Conservation (phyloP, 306 rosid species). For the Amphicarpaea edgeworthii region DNA sequence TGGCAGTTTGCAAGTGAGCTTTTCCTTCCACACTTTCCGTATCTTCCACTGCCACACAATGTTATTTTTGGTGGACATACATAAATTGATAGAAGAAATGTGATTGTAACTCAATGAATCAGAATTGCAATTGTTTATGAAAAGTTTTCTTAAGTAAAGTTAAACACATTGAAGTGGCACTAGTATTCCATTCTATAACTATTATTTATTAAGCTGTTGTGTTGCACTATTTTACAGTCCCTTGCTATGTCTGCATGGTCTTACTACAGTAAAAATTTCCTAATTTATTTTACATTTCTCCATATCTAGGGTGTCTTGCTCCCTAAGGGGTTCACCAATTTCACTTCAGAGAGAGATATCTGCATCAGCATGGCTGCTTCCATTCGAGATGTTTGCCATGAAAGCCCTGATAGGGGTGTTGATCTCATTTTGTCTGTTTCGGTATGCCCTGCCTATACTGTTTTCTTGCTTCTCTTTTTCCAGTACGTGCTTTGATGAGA, state of each 20-base stretch:
- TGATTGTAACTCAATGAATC: constrained; percentile 23
- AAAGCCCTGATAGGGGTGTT: constrained; percentile 91
- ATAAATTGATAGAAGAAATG: constrained; percentile 30
- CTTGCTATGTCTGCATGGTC: constrained; percentile 32
- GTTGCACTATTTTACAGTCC: constrained; percentile 8
- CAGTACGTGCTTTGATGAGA: constrained; percentile 44
- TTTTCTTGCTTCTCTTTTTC: constrained; percentile 45
- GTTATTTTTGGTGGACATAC: constrained; percentile 19
- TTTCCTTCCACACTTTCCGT: constrained; percentile 39
- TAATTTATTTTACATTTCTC: constrained; percentile 43
- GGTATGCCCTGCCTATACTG: constrained; percentile 55
- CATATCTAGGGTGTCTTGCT: constrained; percentile 71
- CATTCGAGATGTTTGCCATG: constrained; percentile 89
- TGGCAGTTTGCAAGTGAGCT: constrained; percentile 86
- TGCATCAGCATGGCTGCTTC: constrained; percentile 90
- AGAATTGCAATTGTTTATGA: constrained; percentile 5
- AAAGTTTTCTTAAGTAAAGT: constrained; percentile 35
- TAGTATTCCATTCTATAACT: constrained; percentile 5
- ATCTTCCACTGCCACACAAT: neutral
- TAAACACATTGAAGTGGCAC: constrained; percentile 9
- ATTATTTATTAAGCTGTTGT: constrained; percentile 14
- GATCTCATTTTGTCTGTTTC: constrained; percentile 96
- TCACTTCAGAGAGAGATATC: constrained; percentile 66
- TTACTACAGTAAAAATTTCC: constrained; percentile 23
- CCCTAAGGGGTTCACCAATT: constrained; percentile 72